Conservation (phyloP, 495 filamentous ascomycete species). For the Penicillium maclennaniae region DNA sequence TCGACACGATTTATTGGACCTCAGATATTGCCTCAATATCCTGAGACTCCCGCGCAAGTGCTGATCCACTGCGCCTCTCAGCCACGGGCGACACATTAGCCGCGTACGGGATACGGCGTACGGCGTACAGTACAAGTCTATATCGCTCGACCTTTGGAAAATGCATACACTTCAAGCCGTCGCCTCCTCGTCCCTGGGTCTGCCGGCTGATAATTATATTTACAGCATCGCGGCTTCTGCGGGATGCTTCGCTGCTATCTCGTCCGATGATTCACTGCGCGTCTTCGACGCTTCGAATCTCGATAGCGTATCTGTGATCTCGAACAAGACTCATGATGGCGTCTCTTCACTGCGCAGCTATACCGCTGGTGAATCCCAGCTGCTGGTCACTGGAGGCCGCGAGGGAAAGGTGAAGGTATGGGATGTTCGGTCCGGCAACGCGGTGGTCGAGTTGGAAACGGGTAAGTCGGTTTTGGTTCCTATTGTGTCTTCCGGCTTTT, state of each 20-base stretch:
- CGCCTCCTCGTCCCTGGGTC: conserved; percentile 42
- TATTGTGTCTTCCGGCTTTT: conserved; percentile 6
- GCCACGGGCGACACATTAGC: conserved; percentile 1
- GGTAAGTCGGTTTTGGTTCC: conserved; percentile 27
- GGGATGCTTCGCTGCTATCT: conserved; percentile 45
- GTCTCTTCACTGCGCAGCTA: conserved; percentile 45
- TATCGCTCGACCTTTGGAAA: conserved; percentile 3
- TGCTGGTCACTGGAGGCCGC: conserved; percentile 45
- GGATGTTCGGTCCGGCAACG: conserved; percentile 39
- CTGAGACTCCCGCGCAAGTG: not conserved
- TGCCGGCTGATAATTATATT: conserved; percentile 49
- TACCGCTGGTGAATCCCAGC: conserved; percentile 22
- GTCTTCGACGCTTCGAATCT: conserved; percentile 43
- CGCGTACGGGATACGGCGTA: not conserved
- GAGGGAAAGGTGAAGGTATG: conserved; percentile 47
- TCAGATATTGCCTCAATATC: not conserved
- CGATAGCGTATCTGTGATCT: conserved; percentile 30
- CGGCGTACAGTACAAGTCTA: not conserved
- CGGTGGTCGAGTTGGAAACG: conserved; percentile 37
- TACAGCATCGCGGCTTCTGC: conserved; percentile 42
- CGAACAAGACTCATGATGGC: conserved; percentile 35
- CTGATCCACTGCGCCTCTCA: not conserved
- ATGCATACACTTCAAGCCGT: conserved; percentile 40
- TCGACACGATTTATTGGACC: not conserved
- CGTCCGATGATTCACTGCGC: conserved; percentile 55